Evolutionary conservation across 306 rosid genomes (phyloP).

Genomic region (Quercus cerris): DNA sequence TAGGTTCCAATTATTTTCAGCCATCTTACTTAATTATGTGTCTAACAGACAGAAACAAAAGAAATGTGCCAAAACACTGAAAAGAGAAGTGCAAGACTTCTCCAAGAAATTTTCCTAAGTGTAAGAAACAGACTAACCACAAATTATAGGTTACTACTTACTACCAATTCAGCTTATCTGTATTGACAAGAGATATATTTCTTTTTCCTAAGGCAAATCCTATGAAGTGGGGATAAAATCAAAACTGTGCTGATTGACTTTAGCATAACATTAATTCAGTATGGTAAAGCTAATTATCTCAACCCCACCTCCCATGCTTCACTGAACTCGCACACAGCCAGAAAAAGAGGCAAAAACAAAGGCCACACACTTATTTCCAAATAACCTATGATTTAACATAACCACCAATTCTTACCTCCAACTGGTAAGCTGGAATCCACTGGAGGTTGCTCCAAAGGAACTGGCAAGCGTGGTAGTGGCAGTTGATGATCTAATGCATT

Average conservation of each 20-base stretch:
- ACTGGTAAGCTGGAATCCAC: slow-evolving; percentile 49
- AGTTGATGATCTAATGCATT: slow-evolving; percentile 52
- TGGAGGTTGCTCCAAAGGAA: slow-evolving; percentile 55
- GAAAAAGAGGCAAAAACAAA: neutral
- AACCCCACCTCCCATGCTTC: neutral
- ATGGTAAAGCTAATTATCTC: neutral
- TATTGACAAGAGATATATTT: neutral
- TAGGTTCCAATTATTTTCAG: neutral
- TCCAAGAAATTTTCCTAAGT: neutral
- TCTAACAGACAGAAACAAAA: neutral
- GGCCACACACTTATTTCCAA: neutral
- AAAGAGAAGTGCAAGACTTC: slow-evolving; percentile 7
- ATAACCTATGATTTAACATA: slow-evolving; percentile 8
- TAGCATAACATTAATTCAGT: neutral
- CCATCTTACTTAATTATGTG: neutral
- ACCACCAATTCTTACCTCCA: slow-evolving; percentile 49
- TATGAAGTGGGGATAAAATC: too few species aligned
- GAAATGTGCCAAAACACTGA: neutral
- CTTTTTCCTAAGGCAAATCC: neutral
- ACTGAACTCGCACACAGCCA: neutral
- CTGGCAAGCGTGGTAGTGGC: slow-evolving; percentile 39
- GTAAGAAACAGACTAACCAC: neutral
- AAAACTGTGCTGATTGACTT: neutral
- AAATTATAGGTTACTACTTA: neutral
- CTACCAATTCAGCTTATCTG: neutral